Base-by-base conservation (phyloP, 1,284 basidiomycete species). In the Puccinia horiana region DNA sequence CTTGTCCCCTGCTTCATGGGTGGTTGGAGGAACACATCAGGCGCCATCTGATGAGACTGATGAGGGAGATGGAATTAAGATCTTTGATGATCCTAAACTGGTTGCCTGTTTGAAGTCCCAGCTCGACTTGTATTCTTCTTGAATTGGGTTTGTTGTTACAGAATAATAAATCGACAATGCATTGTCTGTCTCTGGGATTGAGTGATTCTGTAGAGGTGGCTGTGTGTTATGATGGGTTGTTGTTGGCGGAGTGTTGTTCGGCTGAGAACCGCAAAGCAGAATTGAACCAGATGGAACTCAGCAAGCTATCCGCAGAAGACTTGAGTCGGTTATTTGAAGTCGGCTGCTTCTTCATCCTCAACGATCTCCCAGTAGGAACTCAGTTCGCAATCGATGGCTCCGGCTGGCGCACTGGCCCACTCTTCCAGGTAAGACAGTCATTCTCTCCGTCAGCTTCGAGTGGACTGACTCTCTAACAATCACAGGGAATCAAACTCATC, bases 311-410 rank as follows among this genome's bases (percentile, higher is more conserved):
- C 23, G 5, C 2, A 1, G n/a, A 42, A 47, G 78, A 80, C n/a
- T 14, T 80, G 12, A 29, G 44, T 20, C 37, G 58, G 26, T 63
- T 80, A 16, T 80, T 56, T 23, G 35, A 80, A 70, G 20, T 23
- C 16, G 69, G 47, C 29, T 49, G 67, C 23, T 80, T 80, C 69
- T 80, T 80, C 69, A 40, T 80, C 42, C 37, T 80, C 35, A 61
- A 80, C 40, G 32, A 80, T 32, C 35, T 80, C 52, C 78, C 78
- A 11, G 16, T 47, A 16, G 44, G 47, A 42, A 72, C 52, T 29
- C 67, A 80, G 47, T 80, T 80, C 52, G 14, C 52, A 20, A 80
- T 80, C 12, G 78, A 80, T 73, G 78, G 78, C 18, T 70, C 54
- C 12, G 9, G 26, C n/a, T 80, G 65, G 40, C 0, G 47, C 1